Base-by-base conservation (phyloP, 768 basidiomycete species). In the Lactifluus hygrophoroides region DNA sequence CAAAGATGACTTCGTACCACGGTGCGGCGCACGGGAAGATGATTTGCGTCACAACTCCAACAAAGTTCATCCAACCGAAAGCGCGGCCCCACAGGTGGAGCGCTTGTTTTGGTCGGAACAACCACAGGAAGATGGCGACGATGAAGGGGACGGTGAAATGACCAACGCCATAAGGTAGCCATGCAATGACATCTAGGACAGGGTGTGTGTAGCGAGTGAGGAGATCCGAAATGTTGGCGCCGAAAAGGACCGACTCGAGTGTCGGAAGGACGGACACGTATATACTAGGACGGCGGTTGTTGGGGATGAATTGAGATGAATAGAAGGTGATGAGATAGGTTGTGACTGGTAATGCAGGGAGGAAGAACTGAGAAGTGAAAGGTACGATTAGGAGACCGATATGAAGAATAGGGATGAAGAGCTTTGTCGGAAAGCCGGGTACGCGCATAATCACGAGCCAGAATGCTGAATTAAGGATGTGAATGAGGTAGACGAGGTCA, bases 1-100 rank as follows among this genome's bases (percentile, higher is more conserved):
- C 96, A 69, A 98, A 86, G 64, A 96, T 91, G 66, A 98, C 80
- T 68, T 98, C 95, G 72, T 98, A 99, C 96, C 96, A 88, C 5
- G 96, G 96, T 1, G 96, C 86, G 1, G 95, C 85, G 67, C 94
- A 96, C 0, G 95, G 96, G 57, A 98, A 79, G 35, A 90, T 67
- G 67, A 96, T 85, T 69, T 97, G 95, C 57, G 84, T 79, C 66
- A 94, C 71, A 34, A 98, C 96, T 1, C 94, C 95, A 11, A 79
- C 73, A 54, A 94, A 76, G 73, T 92, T 98, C 82, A 97, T 83
- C 73, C 90, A 96, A 0, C 96, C 96, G 67, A 99, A 94, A 0
- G 85, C 85, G 53, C 82, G 78, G 0, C 81, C 91, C 85, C 88
- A 99, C 52, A 88, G 82, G 67, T 87, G 87, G 9, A 97, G 81